Percentiles rank a stretch among this genome's conserved stretches.
Conservation (phyloP, 164 flowering plant genomes). For the Dillenia turbinata region DNA sequence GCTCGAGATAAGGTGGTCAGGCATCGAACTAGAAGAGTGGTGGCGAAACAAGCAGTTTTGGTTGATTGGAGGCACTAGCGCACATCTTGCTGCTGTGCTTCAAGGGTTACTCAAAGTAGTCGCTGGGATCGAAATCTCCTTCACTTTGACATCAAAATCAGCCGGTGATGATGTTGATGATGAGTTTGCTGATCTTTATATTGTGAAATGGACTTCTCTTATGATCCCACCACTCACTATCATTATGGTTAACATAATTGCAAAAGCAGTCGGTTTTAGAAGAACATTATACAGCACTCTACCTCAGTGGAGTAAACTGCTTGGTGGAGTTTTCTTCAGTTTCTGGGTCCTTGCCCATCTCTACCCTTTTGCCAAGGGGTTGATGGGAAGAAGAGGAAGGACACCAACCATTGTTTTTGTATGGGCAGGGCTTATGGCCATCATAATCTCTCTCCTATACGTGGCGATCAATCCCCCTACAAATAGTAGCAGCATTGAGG, state of each 20-base stretch:
- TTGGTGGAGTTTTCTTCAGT: constrained; percentile 69
- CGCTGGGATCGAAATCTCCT: constrained; percentile 64
- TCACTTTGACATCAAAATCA: constrained; percentile 65
- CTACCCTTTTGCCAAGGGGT: constrained; percentile 71
- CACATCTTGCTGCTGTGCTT: constrained; percentile 66
- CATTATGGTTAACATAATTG: constrained; percentile 60
- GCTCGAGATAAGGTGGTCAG: constrained; percentile 70
- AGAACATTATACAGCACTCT: constrained; percentile 50
- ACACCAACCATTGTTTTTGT: constrained; percentile 66
- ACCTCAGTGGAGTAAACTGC: constrained; percentile 55
- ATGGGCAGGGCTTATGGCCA: constrained; percentile 68
- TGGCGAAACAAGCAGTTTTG: constrained; percentile 73
- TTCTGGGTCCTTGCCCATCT: constrained; percentile 75
- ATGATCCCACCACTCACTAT: constrained; percentile 65
- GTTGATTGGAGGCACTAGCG: constrained; percentile 68
- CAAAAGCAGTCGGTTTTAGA: constrained; percentile 52
- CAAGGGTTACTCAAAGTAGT: constrained; percentile 66
- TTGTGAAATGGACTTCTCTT: constrained; percentile 61
- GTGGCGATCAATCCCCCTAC: constrained; percentile 54
- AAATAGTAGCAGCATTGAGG: constrained; percentile 33
- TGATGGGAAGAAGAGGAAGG: constrained; percentile 64
- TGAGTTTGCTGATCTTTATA: constrained; percentile 58
- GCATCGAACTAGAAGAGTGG: constrained; percentile 64
- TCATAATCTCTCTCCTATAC: constrained; percentile 64
- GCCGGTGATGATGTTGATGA: constrained; percentile 57